Conservation (phyloP, 2,329 filamentous ascomycete genomes). For the Beauveria rudraprayagi region DNA sequence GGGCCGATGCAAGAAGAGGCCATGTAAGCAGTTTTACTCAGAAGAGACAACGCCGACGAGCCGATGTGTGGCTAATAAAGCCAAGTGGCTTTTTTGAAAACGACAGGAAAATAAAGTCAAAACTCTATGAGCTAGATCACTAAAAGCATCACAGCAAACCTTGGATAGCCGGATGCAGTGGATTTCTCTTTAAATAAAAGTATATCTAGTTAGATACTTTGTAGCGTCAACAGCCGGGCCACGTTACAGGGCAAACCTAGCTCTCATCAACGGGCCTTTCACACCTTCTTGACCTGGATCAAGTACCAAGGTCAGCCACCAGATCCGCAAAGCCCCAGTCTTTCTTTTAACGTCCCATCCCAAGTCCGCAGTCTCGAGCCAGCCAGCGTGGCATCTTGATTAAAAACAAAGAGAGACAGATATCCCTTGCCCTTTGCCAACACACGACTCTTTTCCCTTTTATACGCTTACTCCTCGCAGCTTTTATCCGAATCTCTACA, state of each 20-base stretch:
- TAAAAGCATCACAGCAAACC: too few relatives aligned
- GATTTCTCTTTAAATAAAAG: too few relatives aligned
- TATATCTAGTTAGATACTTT: too few relatives aligned
- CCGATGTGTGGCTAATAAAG: neutral
- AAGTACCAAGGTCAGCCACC: neutral
- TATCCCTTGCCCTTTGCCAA: neutral
- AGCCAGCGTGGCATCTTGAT: slow-evolving; percentile 13
- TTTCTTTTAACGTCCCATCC: neutral
- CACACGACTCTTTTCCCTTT: neutral
- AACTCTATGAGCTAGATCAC: too few relatives aligned
- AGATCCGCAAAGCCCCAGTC: neutral
- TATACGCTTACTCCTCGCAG: neutral
- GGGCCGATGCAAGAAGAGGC: slow-evolving; percentile 3
- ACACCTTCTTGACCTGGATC: neutral
- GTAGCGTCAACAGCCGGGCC: neutral
- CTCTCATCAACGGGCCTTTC: neutral
- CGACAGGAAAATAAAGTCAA: too few relatives aligned
- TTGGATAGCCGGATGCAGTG: too few relatives aligned
- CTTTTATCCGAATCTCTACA: neutral
- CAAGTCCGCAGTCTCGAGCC: neutral
- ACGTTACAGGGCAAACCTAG: neutral
- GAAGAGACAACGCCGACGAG: neutral
- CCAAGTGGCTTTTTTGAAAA: neutral
- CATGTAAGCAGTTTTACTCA: neutral
- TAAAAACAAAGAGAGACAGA: neutral